phyloP scores from a whole-genome alignment of 2,329 filamentous ascomycete genomes.

The Colletotrichum sp. region DNA sequence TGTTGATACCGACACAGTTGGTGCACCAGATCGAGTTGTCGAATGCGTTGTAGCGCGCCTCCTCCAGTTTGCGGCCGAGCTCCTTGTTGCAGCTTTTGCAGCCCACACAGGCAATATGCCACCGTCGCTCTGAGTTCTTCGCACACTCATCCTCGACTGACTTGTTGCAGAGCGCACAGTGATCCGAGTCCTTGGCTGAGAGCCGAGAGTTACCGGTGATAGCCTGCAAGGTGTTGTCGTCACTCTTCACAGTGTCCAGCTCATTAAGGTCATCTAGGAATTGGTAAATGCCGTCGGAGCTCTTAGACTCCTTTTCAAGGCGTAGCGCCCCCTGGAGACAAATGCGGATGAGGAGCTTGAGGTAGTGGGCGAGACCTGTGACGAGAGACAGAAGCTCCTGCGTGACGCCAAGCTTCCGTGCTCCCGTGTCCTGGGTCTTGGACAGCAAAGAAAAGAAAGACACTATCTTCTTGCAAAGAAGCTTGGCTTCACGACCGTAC shows the following conservation, averaged over 20 bases:
- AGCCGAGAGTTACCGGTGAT: slow-evolving; percentile 70
- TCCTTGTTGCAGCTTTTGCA: slow-evolving; percentile 73
- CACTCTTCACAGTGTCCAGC: slow-evolving; percentile 77
- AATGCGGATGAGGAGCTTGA: slow-evolving; percentile 96
- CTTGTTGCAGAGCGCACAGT: slow-evolving; percentile 80
- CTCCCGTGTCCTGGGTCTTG: slow-evolving; percentile 91
- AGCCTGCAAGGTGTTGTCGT: slow-evolving; percentile 72
- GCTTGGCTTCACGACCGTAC: slow-evolving; percentile 94
- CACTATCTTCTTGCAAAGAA: slow-evolving; percentile 99
- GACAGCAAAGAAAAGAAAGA: slow-evolving; percentile 95
- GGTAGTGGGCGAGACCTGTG: slow-evolving; percentile 93
- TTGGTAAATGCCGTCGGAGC: slow-evolving; percentile 75
- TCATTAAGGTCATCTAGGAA: slow-evolving; percentile 86
- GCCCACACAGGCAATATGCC: slow-evolving; percentile 83
- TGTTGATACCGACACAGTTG: slow-evolving; percentile 64
- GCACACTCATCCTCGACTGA: slow-evolving; percentile 96
- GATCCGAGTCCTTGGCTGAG: slow-evolving; percentile 80
- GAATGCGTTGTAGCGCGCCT: slow-evolving; percentile 73
- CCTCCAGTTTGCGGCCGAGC: slow-evolving; percentile 69
- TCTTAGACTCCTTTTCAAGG: slow-evolving; percentile 83
- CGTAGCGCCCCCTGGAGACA: slow-evolving; percentile 93
- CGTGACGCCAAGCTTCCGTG: slow-evolving; percentile 90
- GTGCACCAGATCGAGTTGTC: slow-evolving; percentile 76
- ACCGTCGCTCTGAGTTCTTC: slow-evolving; percentile 74
- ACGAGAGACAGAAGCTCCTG: slow-evolving; percentile 98